Base-by-base conservation (phyloP, 2,329 filamentous ascomycete genomes). In the Nothopassalora personata region DNA sequence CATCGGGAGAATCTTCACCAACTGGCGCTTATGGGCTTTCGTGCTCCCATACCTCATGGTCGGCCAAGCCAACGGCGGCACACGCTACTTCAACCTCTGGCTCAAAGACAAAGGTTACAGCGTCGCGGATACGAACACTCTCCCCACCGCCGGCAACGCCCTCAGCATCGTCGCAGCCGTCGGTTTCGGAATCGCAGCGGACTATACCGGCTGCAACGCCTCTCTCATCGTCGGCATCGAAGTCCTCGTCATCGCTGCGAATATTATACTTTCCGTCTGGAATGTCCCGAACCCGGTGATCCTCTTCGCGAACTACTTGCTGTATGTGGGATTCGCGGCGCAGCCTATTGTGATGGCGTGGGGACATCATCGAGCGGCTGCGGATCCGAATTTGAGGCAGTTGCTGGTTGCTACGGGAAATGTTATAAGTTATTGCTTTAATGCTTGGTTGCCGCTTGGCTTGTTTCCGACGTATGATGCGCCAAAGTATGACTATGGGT, bases 381-480 rank as follows among this genome's bases (percentile, higher is more conserved):
- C 30, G 10, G 62, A 64, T 49, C 58, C 60, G 8, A 57, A 57
- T 13, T 13, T 64, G 4, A 46, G 62, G n/a, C 62, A 62, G 34
- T 48, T 62, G 28, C 58, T 64, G 36, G 60, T 64, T 4, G 62
- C 60, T 1, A 53, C 36, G 10, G 55, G 57, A 4, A 62, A 64
- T 23, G 58, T 62, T 1, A 46, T 60, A 3, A 55, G 56, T 4
- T 64, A 64, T 15, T 52, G 57, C 31, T 62, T 60, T 18, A 58
- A 58, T 15, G 57, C 58, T 8, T 62, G 60, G 57, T 27, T 64
- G 9, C 60, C 60, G 13, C 30, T 64, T 31, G 60, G 51, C 0
- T 33, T 58, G 10, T 64, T 62, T 11, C 60, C 60, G 30, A 64
- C 62, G 5, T 62, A 64, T 30, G 60, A 64, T 49, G 62, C 62